Base-by-base conservation (phyloP, 331 rosid genomes). In the Spiraea crenata region DNA sequence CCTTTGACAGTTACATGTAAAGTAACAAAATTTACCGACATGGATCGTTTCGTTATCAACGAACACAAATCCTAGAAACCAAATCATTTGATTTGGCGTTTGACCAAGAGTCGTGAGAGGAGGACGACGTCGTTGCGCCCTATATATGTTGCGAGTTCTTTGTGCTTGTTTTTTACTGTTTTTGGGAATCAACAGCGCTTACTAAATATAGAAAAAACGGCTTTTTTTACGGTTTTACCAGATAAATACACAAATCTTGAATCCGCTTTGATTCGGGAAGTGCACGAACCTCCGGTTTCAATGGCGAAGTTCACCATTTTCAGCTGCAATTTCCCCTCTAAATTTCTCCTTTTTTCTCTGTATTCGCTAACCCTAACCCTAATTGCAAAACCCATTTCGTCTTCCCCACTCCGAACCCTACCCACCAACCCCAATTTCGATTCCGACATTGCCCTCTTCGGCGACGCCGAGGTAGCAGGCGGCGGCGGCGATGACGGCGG, bases 391-490 rank as follows among this genome's bases (percentile, higher is more conserved):
- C 82, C 88, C 58, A 70, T 79, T 69, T 71, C 77, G n/a, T 73
- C 86, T 37, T 73, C 75, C 58, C 16, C 81, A 2, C 60, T 57
- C 67, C 70, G 42, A 15, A 3, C 82, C 66, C 69, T 69, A 3
- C 37, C 60, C 65, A 31, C 8, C 50, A 60, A 38, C 68, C 76
- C 74, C 77, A 77, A 70, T 44, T 85, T 91, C 41, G 90, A 87
- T 72, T 62, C 85, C 41, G 76, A 83, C 38, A 65, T 77, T 35
- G 59, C 71, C 25, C 84, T 91, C 71, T 19, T 82, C 74, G 92
- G 89, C 13, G 90, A 83, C 74, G 93, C 89, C 63, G 61, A 72
- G 49, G 10, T 67, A 59, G 76, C 64, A 52, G 76, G 45, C 66
- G 76, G 2, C 0, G 83, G 60, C 2, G 31, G 31, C 31, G 31